phyloP scores from a whole-genome alignment of 2,329 filamentous ascomycete genomes.

The Exophiala phaeomuriformis region DNA sequence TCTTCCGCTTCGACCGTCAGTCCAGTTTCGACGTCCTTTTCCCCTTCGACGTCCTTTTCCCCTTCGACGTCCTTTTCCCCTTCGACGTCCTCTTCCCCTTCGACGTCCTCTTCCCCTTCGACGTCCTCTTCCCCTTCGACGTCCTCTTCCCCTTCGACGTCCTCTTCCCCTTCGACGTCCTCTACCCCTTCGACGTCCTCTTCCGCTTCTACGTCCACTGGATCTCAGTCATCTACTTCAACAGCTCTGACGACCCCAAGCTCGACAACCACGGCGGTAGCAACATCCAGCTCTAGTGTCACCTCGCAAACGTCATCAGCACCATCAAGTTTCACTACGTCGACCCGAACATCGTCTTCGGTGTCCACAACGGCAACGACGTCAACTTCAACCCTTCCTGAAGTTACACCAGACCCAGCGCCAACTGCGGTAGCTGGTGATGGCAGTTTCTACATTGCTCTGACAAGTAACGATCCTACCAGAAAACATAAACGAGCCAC shows the following conservation, averaged over 20 bases:
- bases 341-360: background rate
- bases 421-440: constrained; percentile 3
- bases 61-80: too few relatives aligned
- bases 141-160: too few relatives aligned
- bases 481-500: constrained; percentile 1
- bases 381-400: background rate
- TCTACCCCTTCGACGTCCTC: too few relatives aligned
- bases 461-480: background rate
- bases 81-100: too few relatives aligned
- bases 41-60: too few relatives aligned
- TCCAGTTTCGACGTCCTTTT: background rate
- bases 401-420: constrained; percentile 1
- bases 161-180: too few relatives aligned
- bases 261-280: background rate
- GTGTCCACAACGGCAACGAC: background rate
- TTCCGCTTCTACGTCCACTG: background rate
- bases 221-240: background rate
- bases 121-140: too few relatives aligned
- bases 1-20: too few relatives aligned
- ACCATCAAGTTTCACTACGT: background rate
- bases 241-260: background rate
- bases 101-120: too few relatives aligned
- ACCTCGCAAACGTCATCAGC: too few relatives aligned
- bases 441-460: constrained; percentile 4
- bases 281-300: background rate